Base-by-base conservation (phyloP, 2,329 filamentous ascomycete species). In the Cylindrodendrum hubeiense region DNA sequence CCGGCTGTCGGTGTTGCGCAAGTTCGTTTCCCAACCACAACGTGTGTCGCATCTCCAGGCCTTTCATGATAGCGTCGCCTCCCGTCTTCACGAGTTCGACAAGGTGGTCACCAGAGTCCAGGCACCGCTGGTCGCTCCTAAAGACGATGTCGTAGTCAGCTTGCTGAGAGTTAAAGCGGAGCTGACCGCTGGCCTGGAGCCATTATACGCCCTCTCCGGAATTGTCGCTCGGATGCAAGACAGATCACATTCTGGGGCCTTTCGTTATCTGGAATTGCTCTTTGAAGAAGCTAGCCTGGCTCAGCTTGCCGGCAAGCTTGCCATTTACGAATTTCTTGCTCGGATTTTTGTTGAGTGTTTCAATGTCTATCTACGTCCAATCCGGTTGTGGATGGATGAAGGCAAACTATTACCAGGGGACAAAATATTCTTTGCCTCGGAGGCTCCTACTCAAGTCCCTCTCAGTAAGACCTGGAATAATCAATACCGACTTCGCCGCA, bases 351-450 rank as follows among this genome's bases (percentile, higher is more conserved):
- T 96, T 60, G 87, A 91, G 49, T 97, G 93, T 75, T 91, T 98
- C 63, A 88, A 90, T 62, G 89, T 93, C 2, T 98, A 97, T 77
- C 84, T 97, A 39, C 89, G 89, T 41, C 93, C 94, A 0, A 91
- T 98, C 47, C 87, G 90, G 37, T 82, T 85, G 17, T 98, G 95
- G 95, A 95, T 97, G 90, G 90, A 93, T 72, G 86, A 89, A 39
- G 95, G 95, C 1, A 87, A 90, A 58, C 80, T 97, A 4, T 82
- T 87, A 2, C 80, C 86, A 1, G 85, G 85, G 2, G 90, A 94
- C 69, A 88, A 89, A 66, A 86, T 89, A 0, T 96, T 97, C 75
- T 97, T 97, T 73, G 86, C 97, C 5, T 86, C 86, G 3, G 86
- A 91, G 63, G 82, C 85, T 3, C 78, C 85, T 5, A 83, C 84